Conservation (phyloP, 2,329 filamentous ascomycete genomes). For the Botrytis sinoallii region DNA sequence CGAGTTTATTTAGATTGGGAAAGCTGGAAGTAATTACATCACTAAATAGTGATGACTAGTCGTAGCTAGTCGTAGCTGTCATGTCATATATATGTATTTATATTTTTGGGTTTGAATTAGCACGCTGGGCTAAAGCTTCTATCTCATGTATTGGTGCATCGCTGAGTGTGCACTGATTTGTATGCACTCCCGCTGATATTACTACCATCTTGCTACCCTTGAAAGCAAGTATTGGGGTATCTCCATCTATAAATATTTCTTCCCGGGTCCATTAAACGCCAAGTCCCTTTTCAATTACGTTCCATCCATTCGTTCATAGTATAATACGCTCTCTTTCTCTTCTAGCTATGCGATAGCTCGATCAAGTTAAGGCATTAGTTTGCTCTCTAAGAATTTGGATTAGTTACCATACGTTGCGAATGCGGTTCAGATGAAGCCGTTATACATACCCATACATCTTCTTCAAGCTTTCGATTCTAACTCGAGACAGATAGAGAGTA, state of each 20-base stretch:
- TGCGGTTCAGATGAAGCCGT: background rate
- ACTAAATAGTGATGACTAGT: background rate
- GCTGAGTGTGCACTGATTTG: background rate
- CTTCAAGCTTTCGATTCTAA: constrained; percentile 54
- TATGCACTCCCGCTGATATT: background rate
- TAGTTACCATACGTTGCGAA: background rate
- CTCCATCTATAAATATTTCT: constrained; percentile 9
- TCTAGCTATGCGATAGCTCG: background rate
- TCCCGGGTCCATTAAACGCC: constrained; percentile 6
- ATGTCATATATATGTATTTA: background rate
- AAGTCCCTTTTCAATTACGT: background rate
- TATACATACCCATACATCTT: constrained; percentile 38
- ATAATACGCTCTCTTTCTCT: background rate
- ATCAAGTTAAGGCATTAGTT: constrained; percentile 31
- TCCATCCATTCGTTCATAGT: background rate
- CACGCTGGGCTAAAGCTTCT: background rate
- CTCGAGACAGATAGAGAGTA: constrained; percentile 57
- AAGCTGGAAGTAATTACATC: background rate
- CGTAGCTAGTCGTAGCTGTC: background rate
- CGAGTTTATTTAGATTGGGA: constrained; percentile 7
- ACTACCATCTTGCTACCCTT: background rate
- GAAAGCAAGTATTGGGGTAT: constrained; percentile 18
- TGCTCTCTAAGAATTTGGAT: constrained; percentile 35
- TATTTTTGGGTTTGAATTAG: background rate
- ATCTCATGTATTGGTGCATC: background rate